Base-by-base conservation (phyloP, 371 early-diverging fungal genomes). In the Coemansia sp. region DNA sequence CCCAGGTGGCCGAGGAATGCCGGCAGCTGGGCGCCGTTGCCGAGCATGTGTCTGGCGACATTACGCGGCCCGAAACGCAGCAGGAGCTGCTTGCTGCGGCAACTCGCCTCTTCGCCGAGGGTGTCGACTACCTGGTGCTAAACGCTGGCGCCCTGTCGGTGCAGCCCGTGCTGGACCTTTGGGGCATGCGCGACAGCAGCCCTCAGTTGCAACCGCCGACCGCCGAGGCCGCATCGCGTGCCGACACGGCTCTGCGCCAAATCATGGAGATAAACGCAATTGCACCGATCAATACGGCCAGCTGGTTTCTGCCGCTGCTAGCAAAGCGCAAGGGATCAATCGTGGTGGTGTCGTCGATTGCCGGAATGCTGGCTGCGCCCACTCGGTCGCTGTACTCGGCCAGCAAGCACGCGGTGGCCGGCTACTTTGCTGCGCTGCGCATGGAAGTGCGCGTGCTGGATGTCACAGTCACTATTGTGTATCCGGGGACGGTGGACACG, bases 331-430 rank as follows among this genome's bases (percentile, higher is more conserved):
- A 82, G 5, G 81, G 68, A 10, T 50, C 63, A 12, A 80, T 92
- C 8, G 79, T 92, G 2, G 86, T 92, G 31, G 82, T 94, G 5
- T 91, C 92, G 0, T 92, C 93, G 11, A 82, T 90, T 79, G 92
- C 92, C 0, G 92, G 91, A 5, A 80, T 86, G 48, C 69, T 89
- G 0, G 88, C 88, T 8, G 90, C 94, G 16, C 94, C 94, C 0
- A 93, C 94, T 9, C 84, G 94, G 8, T 81, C 88, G 5, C 74
- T 94, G 30, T 94, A 94, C 68, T 82, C 88, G 41, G 89, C 87
- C 1, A 84, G 89, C 50, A 94, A 94, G 58, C 89, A 88, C 66
- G 94, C 94, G 1, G 77, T 92, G 7, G 87, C 89, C 36, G 94
- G 93, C 0, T 94, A 89, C 75, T 94, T 94, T 78, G 85, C 87